Percentiles rank a stretch among this genome's conserved stretches.
Evolutionary conservation across 192 early-diverging fungal genomes (phyloP).

Genomic region (Backusella psychrophila): DNA sequence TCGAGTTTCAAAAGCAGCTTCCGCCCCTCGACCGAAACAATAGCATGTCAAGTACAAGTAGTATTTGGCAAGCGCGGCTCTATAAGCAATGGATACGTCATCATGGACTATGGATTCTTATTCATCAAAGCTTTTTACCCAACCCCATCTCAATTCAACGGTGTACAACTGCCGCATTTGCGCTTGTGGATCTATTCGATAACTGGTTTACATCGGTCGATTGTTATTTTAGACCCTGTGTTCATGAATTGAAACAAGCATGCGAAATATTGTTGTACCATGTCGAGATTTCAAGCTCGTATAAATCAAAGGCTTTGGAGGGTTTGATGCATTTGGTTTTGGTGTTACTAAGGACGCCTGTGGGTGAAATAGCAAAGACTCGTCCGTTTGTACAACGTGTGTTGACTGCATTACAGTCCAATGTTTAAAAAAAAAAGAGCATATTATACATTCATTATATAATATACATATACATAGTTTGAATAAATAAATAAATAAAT

Average conservation of each 20-base stretch:
- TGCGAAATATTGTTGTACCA: constrained; percentile 34
- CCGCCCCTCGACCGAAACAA: not conserved
- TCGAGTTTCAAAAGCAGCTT: constrained; percentile 5
- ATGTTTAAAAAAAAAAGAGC: not conserved
- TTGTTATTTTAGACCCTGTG: constrained; percentile 38
- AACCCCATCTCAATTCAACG: constrained; percentile 23
- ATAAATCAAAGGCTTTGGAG: constrained; percentile 16
- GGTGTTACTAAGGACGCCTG: constrained; percentile 30
- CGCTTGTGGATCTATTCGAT: constrained; percentile 28
- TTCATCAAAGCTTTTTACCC: constrained; percentile 35
- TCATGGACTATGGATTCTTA: constrained; percentile 34
- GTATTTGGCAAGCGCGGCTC: constrained; percentile 21
- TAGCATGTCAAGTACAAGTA: not conserved
- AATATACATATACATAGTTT: not conserved
- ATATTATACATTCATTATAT: not conserved
- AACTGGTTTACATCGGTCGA: constrained; percentile 25
- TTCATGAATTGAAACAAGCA: constrained; percentile 36
- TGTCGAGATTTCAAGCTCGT: not conserved
- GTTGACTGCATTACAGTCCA: not conserved
- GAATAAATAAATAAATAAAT: not conserved
- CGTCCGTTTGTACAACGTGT: constrained; percentile 31
- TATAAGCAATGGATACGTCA: constrained; percentile 32
- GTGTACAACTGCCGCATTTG: constrained; percentile 33
- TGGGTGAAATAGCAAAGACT: constrained; percentile 31
- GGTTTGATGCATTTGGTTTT: constrained; percentile 14